phyloP scores from a whole-genome alignment of 768 basidiomycete species.

The Trametes elegans region DNA sequence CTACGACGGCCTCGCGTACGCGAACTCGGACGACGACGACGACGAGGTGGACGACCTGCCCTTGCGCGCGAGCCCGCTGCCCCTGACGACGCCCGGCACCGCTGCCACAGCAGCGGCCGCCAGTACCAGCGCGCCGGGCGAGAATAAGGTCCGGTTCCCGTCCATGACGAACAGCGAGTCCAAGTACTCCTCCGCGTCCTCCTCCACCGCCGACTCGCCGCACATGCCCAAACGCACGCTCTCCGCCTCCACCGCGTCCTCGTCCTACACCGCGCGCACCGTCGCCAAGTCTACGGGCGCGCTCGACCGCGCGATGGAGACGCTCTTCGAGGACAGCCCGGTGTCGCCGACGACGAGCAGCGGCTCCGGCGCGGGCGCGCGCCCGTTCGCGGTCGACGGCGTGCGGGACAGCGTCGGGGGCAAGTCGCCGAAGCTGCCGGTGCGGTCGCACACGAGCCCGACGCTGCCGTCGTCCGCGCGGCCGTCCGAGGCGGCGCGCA shows the following conservation, averaged over 20 bases:
- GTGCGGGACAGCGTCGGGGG: slow-evolving; percentile 49
- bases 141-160: slow-evolving; percentile 36
- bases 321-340: slow-evolving; percentile 43
- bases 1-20: slow-evolving; percentile 22
- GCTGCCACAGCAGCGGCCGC: not conserved
- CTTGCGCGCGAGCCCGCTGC: slow-evolving; percentile 16
- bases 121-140: not conserved
- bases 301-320: slow-evolving; percentile 51
- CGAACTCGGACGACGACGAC: slow-evolving; percentile 17
- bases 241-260: slow-evolving; percentile 29
- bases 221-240: slow-evolving; percentile 28
- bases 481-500: slow-evolving; percentile 3
- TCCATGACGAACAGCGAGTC: slow-evolving; percentile 27
- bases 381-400: slow-evolving; percentile 30
- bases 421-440: slow-evolving; percentile 52
- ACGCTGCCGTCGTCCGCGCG: slow-evolving; percentile 32
- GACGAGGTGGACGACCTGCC: slow-evolving; percentile 7
- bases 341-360: slow-evolving; percentile 34
- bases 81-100: slow-evolving; percentile 8
- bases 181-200: slow-evolving; percentile 23
- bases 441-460: slow-evolving; percentile 52
- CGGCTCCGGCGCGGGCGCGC: slow-evolving; percentile 33
- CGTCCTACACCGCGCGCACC: slow-evolving; percentile 26
- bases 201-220: slow-evolving; percentile 18
- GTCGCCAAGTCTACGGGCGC: slow-evolving; percentile 37